Evolutionary conservation across 192 early-diverging fungal species (phyloP).

Genomic region (Obelidium mucronatum): DNA sequence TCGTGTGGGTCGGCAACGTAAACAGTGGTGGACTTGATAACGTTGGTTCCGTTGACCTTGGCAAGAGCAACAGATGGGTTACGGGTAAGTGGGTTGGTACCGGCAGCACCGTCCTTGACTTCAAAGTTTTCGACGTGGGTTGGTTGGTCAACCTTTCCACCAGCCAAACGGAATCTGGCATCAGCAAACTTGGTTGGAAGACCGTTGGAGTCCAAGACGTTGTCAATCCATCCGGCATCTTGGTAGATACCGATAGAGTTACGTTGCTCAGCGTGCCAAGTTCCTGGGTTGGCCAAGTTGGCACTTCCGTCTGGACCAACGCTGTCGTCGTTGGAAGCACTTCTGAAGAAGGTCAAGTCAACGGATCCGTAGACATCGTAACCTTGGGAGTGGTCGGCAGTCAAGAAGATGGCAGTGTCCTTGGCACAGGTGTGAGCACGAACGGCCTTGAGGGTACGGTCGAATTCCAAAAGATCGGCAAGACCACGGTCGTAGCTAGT

Average conservation of each 20-base stretch:
- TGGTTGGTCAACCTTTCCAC: constrained; percentile 43
- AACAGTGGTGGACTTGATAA: not conserved
- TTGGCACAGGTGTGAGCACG: constrained; percentile 60
- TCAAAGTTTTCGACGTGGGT: constrained; percentile 42
- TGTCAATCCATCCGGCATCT: constrained; percentile 45
- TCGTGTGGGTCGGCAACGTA: constrained; percentile 38
- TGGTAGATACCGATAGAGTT: constrained; percentile 38
- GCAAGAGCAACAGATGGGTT: constrained; percentile 4
- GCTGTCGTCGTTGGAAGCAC: constrained; percentile 42
- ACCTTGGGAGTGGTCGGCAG: constrained; percentile 70
- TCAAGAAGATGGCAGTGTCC: constrained; percentile 64
- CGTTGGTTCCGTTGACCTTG: constrained; percentile 6
- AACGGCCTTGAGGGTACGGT: constrained; percentile 64
- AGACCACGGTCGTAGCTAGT: constrained; percentile 65
- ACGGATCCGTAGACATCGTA: constrained; percentile 73
- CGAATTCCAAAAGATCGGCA: constrained; percentile 70
- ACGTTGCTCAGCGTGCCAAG: constrained; percentile 34
- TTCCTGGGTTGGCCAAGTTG: not conserved
- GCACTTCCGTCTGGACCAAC: constrained; percentile 1
- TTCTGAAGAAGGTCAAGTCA: constrained; percentile 62
- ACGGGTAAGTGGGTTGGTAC: constrained; percentile 19
- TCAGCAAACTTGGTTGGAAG: constrained; percentile 44
- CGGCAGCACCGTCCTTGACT: constrained; percentile 25
- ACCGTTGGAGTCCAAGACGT: constrained; percentile 42
- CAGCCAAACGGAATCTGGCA: constrained; percentile 35